Evolutionary conservation across 2,329 filamentous ascomycete species (phyloP), one percentile per base, ranked within the genome.

Genomic region (Beauveria varroae): DNA sequence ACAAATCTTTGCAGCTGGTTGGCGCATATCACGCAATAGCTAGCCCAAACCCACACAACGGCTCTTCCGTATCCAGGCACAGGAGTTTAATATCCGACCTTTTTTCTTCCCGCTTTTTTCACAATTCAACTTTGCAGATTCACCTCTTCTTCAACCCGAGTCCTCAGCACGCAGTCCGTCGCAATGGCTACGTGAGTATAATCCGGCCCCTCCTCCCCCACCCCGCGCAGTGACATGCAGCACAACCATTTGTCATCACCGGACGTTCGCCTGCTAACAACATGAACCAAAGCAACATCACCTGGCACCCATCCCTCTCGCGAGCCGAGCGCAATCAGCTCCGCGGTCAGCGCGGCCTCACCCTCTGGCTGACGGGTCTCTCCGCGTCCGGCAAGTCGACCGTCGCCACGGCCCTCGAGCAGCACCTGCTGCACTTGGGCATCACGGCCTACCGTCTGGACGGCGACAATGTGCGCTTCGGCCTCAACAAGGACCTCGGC

Each of bases 381-480:
- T 96, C 91, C 43, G 95, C 93, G 57, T 96, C 91, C 0, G 95
- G 95, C 72, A 99, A 99, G 79, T 97, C 93, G 57, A 99, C 95
- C 62, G 91, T 99, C 65, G 95, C 95, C 60, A 96, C 91, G 3
- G 95, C 95, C 18, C 89, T 99, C 46, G 95, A 99, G 81, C 93
- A 97, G 80, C 92, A 97, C 76, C 87, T 99, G 40, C 86, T 99
- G 61, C 92, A 96, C 75, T 83, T 91, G 12, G 89, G 88, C 49
- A 80, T 95, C 57, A 80, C 88, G 61, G 90, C 93, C 63, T 99
- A 99, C 84, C 87, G 95, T 58, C 87, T 99, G 34, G 95, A 99
- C 77, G 95, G 93, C 71, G 95, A 99, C 84, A 99, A 99, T 78
- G 89, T 99, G 67, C 93, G 95, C 64, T 97, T 98, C 79, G 95